Evolutionary conservation across 108 stramenopile species (phyloP).

Genomic region (Fragilariopsis cylindrus): DNA sequence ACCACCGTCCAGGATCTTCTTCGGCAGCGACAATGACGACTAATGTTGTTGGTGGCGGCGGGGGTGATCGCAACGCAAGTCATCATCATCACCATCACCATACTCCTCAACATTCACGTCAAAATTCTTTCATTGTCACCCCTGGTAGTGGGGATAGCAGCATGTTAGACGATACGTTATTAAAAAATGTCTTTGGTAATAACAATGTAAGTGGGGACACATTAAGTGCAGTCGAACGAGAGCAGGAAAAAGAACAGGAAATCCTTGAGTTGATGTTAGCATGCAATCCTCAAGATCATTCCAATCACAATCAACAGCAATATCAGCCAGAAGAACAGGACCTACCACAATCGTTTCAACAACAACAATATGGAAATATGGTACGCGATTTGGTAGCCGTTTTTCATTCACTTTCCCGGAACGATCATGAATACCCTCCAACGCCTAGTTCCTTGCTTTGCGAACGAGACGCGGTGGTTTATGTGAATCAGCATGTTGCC

Average conservation of each 20-base stretch:
- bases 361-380: slow-evolving; percentile 64
- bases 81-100: neutral
- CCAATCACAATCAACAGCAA: neutral
- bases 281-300: slow-evolving; percentile 25
- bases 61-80: neutral
- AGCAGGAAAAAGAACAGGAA: slow-evolving; percentile 67
- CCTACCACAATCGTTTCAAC: neutral
- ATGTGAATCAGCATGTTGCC: slow-evolving; percentile 81
- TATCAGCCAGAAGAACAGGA: neutral
- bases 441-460: slow-evolving; percentile 46
- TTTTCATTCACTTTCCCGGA: slow-evolving; percentile 68
- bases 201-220: neutral
- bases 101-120: slow-evolving; percentile 3
- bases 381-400: slow-evolving; percentile 69
- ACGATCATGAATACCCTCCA: slow-evolving; percentile 44
- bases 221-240: slow-evolving; percentile 14
- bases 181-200: slow-evolving; percentile 8
- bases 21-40: neutral
- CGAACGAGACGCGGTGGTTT: slow-evolving; percentile 67
- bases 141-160: slow-evolving; percentile 4
- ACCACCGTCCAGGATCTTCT: neutral
- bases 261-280: slow-evolving; percentile 75
- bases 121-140: slow-evolving; percentile 7
- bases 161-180: neutral
- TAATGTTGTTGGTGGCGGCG: neutral